Percentiles rank a stretch among this genome's conserved stretches.
phyloP scores from a whole-genome alignment of 164 flowering plant species.

The Kalanchoe fedtschenkoi region DNA sequence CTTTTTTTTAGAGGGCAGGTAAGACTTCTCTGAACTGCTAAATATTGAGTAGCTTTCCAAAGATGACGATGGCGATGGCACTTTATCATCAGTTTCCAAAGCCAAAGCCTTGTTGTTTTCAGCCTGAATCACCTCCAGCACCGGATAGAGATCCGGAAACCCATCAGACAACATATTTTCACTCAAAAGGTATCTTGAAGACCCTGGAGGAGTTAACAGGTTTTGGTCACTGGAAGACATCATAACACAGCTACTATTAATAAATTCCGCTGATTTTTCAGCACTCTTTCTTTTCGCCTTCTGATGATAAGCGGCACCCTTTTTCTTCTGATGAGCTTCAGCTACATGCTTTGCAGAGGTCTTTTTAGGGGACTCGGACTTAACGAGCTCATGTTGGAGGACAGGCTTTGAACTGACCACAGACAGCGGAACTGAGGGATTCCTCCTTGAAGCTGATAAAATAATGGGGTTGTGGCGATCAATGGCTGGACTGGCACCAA shows the following conservation, averaged over 20 bases:
- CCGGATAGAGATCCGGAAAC: not conserved
- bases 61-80: conserved; percentile 2
- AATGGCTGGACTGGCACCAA: conserved; percentile 6
- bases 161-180: not conserved
- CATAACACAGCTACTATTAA: conserved; percentile 2
- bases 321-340: conserved; percentile 7
- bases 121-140: not conserved
- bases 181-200: conserved; percentile 13
- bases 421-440: not conserved
- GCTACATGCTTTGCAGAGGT: not conserved
- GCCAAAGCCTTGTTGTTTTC: conserved; percentile 1
- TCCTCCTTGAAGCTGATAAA: conserved; percentile 7
- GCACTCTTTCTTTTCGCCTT: conserved; percentile 1
- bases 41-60: not conserved
- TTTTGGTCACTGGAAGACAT: conserved; percentile 4
- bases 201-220: conserved; percentile 9
- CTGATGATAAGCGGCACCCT: conserved; percentile 3
- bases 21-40: conserved; percentile 2
- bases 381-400: not conserved
- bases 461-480: conserved; percentile 10
- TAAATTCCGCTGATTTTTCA: not conserved
- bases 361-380: conserved; percentile 4
- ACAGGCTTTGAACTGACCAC: not conserved
- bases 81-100: not conserved
- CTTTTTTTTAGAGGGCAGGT: not conserved